phyloP scores from a whole-genome alignment of 169 alveolate genomes.

The Plasmodium sp. region DNA sequence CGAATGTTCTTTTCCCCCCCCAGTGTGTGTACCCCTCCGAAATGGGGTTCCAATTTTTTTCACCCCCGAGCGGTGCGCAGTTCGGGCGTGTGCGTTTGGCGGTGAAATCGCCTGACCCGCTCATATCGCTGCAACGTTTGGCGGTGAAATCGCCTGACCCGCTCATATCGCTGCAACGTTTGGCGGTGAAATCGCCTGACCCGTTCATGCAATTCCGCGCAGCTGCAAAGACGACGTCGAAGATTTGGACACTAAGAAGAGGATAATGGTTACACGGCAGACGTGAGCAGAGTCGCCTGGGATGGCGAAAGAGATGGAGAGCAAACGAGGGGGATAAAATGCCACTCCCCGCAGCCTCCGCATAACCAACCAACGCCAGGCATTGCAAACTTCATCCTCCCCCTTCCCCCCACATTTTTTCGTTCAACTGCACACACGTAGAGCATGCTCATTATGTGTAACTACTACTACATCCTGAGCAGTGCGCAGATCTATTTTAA shows the following conservation, averaged over 20 bases:
- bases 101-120: background rate
- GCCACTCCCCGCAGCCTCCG: background rate
- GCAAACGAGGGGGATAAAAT: background rate
- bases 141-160: background rate
- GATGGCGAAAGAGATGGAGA: background rate
- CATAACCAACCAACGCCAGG: background rate
- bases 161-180: too few relatives aligned
- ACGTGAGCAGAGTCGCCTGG: background rate
- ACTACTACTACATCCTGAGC: slow-evolving; percentile 19
- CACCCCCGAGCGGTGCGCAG: background rate
- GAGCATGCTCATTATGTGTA: slow-evolving; percentile 20
- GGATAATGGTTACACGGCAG: background rate
- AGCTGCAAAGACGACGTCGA: background rate
- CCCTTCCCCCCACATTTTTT: background rate
- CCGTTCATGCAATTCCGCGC: background rate
- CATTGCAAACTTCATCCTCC: background rate
- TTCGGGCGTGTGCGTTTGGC: background rate
- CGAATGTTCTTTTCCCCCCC: background rate
- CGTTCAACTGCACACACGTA: background rate
- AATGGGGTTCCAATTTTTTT: background rate
- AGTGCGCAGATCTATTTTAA: background rate
- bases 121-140: background rate
- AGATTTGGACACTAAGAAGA: background rate
- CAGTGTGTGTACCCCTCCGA: background rate
- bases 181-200: background rate